Evolutionary conservation across 2,329 filamentous ascomycete genomes (phyloP).

Genomic region (Aspergillus texensis): DNA sequence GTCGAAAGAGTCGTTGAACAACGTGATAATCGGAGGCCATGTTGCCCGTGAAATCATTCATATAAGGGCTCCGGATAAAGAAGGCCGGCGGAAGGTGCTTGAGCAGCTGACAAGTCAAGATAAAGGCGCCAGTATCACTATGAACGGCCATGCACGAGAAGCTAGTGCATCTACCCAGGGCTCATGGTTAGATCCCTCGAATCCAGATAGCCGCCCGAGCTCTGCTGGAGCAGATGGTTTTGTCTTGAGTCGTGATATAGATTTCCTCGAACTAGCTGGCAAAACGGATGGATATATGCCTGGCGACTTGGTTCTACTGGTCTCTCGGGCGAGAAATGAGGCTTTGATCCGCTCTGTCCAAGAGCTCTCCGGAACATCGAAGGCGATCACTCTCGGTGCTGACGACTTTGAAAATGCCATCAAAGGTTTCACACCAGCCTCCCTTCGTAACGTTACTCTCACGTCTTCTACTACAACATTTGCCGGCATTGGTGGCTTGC

Average conservation of each 20-base stretch:
- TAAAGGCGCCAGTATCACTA: slow-evolving; percentile 38
- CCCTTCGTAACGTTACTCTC: slow-evolving; percentile 88
- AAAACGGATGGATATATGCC: slow-evolving; percentile 98
- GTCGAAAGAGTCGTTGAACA: slow-evolving; percentile 89
- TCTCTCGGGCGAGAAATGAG: slow-evolving; percentile 86
- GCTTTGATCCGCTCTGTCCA: slow-evolving; percentile 82
- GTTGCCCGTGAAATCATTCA: slow-evolving; percentile 89
- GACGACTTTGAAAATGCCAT: slow-evolving; percentile 82
- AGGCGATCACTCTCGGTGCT: slow-evolving; percentile 66
- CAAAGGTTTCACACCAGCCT: slow-evolving; percentile 91
- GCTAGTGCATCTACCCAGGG: slow-evolving; percentile 52
- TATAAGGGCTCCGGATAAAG: slow-evolving; percentile 89
- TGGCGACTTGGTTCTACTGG: slow-evolving; percentile 83
- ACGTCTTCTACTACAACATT: slow-evolving; percentile 94
- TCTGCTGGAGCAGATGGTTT: slow-evolving; percentile 63
- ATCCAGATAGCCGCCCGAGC: slow-evolving; percentile 54
- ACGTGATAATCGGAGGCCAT: slow-evolving; percentile 85
- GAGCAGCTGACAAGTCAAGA: slow-evolving; percentile 69
- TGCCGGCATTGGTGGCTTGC: slow-evolving; percentile 84
- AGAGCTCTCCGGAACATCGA: slow-evolving; percentile 52
- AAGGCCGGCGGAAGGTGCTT: slow-evolving; percentile 79
- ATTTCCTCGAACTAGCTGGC: slow-evolving; percentile 89
- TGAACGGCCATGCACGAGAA: slow-evolving; percentile 42
- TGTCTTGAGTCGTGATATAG: slow-evolving; percentile 72
- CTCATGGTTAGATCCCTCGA: slow-evolving; percentile 76